Conservation (phyloP, 2,329 filamentous ascomycete genomes). For the Aspergillus sp. region DNA sequence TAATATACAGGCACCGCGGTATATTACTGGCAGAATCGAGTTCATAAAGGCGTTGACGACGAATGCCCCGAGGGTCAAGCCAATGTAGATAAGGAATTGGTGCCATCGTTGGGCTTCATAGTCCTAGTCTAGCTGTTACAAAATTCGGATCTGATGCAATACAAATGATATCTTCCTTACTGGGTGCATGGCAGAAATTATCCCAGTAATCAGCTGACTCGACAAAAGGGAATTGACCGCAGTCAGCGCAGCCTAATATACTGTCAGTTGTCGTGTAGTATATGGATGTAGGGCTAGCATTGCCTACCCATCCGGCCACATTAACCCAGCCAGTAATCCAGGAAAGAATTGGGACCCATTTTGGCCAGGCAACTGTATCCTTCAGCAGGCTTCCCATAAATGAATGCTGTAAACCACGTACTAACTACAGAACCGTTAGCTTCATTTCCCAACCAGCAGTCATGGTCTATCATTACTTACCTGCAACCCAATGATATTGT, state of each 20-base stretch:
- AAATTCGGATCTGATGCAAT: neutral
- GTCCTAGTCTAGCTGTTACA: conserved; percentile 13
- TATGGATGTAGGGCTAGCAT: neutral
- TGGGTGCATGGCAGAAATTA: conserved; percentile 62
- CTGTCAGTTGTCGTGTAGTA: too few relatives aligned
- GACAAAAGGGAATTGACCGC: too few relatives aligned
- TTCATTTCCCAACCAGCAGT: neutral
- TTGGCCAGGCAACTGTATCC: conserved; percentile 54
- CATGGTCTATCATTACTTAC: conserved; percentile 22
- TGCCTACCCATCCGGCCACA: conserved; percentile 67
- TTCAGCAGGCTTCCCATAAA: neutral
- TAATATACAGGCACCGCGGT: conserved; percentile 58
- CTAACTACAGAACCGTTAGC: too few relatives aligned
- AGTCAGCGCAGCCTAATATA: too few relatives aligned
- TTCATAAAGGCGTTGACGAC: conserved; percentile 66
- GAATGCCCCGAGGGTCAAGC: conserved; percentile 61
- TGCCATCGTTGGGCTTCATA: conserved; percentile 66
- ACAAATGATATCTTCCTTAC: conserved; percentile 21
- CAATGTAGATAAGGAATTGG: conserved; percentile 71
- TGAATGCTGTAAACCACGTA: too few relatives aligned
- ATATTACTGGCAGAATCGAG: conserved; percentile 62
- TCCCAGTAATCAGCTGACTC: conserved; percentile 57
- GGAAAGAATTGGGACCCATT: conserved; percentile 63
- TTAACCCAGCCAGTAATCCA: conserved; percentile 70
- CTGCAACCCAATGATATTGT: conserved; percentile 72